Percentiles rank a stretch among this genome's conserved stretches.
Conservation (phyloP, 768 basidiomycete genomes). For the Mycena latifolia region DNA sequence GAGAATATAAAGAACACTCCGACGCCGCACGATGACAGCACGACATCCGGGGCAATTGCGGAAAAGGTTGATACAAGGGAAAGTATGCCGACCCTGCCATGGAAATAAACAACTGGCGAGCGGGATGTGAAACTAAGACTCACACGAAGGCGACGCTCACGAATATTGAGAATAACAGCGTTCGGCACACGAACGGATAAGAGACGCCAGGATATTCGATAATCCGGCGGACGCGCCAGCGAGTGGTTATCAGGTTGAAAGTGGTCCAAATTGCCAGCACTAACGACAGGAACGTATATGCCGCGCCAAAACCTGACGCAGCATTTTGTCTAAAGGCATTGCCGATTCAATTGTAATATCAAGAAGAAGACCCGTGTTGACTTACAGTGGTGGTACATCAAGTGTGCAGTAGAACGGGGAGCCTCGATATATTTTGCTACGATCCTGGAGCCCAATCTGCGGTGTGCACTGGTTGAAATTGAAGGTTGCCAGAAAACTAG, state of each 20-base stretch:
- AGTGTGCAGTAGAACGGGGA: conserved; percentile 30
- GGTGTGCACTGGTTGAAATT: not conserved
- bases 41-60: conserved; percentile 23
- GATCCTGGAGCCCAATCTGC: conserved; percentile 16
- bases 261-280: conserved; percentile 21
- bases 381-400: conserved; percentile 7
- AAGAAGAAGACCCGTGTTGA: not conserved
- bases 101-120: not conserved
- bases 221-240: conserved; percentile 28
- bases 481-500: not conserved
- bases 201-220: conserved; percentile 46
- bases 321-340: conserved; percentile 22
- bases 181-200: conserved; percentile 47
- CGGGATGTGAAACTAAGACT: not conserved
- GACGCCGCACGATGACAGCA: conserved; percentile 27
- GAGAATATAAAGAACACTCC: conserved; percentile 33
- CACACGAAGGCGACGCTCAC: conserved; percentile 30
- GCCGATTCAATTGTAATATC: not conserved
- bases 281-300: conserved; percentile 17
- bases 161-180: conserved; percentile 26
- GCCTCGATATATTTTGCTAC: conserved; percentile 18
- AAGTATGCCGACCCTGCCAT: conserved; percentile 24
- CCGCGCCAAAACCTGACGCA: conserved; percentile 20
- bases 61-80: conserved; percentile 25
- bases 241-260: conserved; percentile 17